Conservation (phyloP, 2,329 filamentous ascomycete species). For the Botryosphaeria dothidea region DNA sequence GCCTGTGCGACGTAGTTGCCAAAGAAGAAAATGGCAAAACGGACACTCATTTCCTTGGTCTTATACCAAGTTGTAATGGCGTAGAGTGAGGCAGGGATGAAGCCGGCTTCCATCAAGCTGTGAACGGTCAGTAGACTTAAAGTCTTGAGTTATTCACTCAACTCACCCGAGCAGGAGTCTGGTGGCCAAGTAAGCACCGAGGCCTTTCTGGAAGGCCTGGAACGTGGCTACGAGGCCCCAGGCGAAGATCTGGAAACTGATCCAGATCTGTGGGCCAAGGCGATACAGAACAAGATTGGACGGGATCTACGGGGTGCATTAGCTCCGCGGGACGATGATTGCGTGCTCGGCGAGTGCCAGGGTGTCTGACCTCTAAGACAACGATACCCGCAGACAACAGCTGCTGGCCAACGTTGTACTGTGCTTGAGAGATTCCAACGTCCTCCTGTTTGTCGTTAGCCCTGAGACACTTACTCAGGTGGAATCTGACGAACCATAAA, state of each 20-base stretch:
- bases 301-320: slow-evolving; percentile 14
- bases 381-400: slow-evolving; percentile 36
- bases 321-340: not conserved
- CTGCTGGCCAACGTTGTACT: slow-evolving; percentile 37
- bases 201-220: slow-evolving; percentile 42
- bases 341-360: not conserved
- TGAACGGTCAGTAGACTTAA: not conserved
- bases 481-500: slow-evolving; percentile 23
- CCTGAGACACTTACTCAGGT: too few species aligned
- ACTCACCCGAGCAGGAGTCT: slow-evolving; percentile 40
- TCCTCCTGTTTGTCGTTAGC: slow-evolving; percentile 23
- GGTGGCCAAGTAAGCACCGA: slow-evolving; percentile 40
- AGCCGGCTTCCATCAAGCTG: slow-evolving; percentile 41
- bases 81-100: slow-evolving; percentile 51
- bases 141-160: not conserved
- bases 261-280: slow-evolving; percentile 41
- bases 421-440: slow-evolving; percentile 31
- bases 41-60: slow-evolving; percentile 58
- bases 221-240: slow-evolving; percentile 43
- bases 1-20: slow-evolving; percentile 60
- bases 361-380: slow-evolving; percentile 26
- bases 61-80: slow-evolving; percentile 60
- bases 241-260: slow-evolving; percentile 40
- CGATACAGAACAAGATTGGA: slow-evolving; percentile 28
- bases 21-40: slow-evolving; percentile 62